Evolutionary conservation across 371 early-diverging fungal species (phyloP).

Genomic region (Zychaea mexicana): DNA sequence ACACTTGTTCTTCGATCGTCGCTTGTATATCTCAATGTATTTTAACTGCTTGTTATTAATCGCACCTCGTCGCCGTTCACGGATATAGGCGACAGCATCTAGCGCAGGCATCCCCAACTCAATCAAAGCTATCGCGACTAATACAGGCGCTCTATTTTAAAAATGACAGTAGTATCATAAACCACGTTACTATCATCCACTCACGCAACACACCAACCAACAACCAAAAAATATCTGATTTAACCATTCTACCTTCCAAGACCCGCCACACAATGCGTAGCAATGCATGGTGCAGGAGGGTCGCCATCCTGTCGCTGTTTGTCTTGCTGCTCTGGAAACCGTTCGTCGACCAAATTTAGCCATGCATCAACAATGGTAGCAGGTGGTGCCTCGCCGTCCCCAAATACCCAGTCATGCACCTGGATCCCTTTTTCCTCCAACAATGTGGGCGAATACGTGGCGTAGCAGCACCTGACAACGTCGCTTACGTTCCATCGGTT

Average conservation of each 20-base stretch:
- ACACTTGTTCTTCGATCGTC: constrained; percentile 51
- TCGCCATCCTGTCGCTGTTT: background rate
- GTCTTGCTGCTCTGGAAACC: constrained; percentile 35
- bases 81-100: constrained; percentile 81
- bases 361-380: constrained; percentile 71
- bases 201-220: too few species aligned
- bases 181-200: too few species aligned
- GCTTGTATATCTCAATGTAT: constrained; percentile 76
- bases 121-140: constrained; percentile 84
- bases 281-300: constrained; percentile 53
- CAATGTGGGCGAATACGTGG: constrained; percentile 78
- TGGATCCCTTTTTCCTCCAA: constrained; percentile 68
- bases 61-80: constrained; percentile 84
- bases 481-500: constrained; percentile 74
- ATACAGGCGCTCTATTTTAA: constrained; percentile 64
- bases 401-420: constrained; percentile 87
- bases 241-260: constrained; percentile 70
- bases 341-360: constrained; percentile 71
- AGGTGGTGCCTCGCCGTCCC: constrained; percentile 88
- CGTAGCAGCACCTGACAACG: constrained; percentile 90
- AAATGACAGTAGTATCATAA: background rate
- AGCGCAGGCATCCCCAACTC: constrained; percentile 84
- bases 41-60: constrained; percentile 84
- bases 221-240: background rate
- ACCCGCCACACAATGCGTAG: constrained; percentile 90